These are phyloP conservation scores for Rosa rugosa DNA, from an alignment of 306 rosid species.

Conservation along the genomic window DNA sequence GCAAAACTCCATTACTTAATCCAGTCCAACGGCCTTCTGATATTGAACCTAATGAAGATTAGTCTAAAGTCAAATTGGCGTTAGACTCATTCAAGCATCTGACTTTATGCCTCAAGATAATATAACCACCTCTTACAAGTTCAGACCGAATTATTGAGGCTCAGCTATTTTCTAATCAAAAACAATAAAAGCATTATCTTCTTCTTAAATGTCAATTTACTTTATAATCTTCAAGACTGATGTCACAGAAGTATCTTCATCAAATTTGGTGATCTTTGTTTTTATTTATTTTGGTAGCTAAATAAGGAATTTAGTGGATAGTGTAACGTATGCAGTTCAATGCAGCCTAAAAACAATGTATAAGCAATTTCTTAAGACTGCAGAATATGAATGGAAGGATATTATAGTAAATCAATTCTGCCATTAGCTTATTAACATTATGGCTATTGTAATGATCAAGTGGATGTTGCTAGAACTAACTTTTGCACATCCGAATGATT, in stretches of 20 bases:
- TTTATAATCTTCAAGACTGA: not conserved
- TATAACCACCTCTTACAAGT: not conserved
- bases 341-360: not conserved
- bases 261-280: not conserved
- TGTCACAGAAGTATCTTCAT: not conserved
- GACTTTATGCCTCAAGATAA: slow-evolving; percentile 15
- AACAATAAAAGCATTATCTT: not conserved
- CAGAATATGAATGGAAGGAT: not conserved
- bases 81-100: slow-evolving; percentile 16
- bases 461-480: not conserved
- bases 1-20: not conserved
- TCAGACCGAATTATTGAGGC: not conserved
- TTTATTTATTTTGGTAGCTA: not conserved
- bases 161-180: slow-evolving; percentile 4
- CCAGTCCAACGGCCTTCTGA: slow-evolving; percentile 15
- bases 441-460: not conserved
- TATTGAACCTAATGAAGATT: not conserved
- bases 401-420: not conserved
- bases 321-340: not conserved
- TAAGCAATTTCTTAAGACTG: not conserved
- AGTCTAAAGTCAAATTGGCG: slow-evolving; percentile 10
- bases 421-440: not conserved
- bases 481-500: not conserved
- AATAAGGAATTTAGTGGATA: not conserved
- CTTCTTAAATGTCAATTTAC: not conserved